phyloP scores from a whole-genome alignment of 768 basidiomycete species.

The Mycena kentingensis region DNA sequence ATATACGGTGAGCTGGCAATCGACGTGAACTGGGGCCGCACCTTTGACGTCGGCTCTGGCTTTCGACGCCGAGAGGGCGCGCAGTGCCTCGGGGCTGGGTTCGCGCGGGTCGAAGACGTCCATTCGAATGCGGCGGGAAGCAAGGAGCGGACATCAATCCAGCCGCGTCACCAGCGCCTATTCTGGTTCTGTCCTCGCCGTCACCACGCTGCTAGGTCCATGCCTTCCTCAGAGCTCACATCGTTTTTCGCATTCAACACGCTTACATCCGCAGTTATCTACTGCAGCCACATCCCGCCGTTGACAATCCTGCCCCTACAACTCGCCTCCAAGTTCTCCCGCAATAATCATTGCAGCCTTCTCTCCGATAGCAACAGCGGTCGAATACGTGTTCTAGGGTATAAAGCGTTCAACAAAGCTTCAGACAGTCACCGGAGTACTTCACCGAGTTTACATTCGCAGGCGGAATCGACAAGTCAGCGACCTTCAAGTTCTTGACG shows the following conservation, averaged over 20 bases:
- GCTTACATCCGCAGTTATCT: too few species aligned
- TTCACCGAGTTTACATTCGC: constrained; percentile 38
- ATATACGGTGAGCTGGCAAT: neutral
- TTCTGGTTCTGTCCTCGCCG: too few species aligned
- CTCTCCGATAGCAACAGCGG: constrained; percentile 46
- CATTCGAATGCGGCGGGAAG: too few species aligned
- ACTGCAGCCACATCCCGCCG: too few species aligned
- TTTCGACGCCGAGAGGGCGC: neutral
- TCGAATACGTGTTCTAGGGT: constrained; percentile 44
- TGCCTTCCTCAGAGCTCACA: too few species aligned
- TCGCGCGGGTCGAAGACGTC: too few species aligned
- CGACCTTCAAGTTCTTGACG: constrained; percentile 44
- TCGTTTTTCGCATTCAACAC: too few species aligned
- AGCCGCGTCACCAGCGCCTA: too few species aligned
- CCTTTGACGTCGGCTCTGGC: neutral
- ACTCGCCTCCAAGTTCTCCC: constrained; percentile 40
- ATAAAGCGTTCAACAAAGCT: neutral
- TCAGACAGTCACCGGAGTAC: neutral
- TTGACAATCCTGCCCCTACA: too few species aligned
- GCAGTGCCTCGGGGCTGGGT: neutral
- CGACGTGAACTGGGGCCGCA: neutral
- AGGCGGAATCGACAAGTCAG: constrained; percentile 43
- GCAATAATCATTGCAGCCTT: constrained; percentile 47
- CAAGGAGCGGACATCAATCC: too few species aligned
- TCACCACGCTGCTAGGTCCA: too few species aligned